A percentile compares a stretch with the other conserved stretches of the same genome.
Conservation (phyloP, 768 basidiomycete genomes). For the Epithele typhae region DNA sequence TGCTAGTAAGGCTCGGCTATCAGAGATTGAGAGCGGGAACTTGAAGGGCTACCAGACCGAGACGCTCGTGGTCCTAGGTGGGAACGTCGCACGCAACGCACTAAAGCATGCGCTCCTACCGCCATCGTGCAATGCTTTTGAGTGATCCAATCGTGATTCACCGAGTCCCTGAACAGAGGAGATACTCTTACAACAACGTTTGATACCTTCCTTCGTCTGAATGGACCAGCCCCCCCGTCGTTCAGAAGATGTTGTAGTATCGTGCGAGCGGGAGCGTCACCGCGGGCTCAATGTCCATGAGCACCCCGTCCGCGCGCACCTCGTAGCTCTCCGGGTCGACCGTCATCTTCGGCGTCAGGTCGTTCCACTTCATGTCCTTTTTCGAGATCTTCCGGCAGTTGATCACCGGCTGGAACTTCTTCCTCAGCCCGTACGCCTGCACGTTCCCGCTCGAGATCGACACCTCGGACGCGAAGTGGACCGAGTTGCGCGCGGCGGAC, state of each 20-base stretch:
- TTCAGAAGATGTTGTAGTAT: constrained; percentile 78
- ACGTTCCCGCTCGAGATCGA: constrained; percentile 60
- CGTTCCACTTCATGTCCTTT: constrained; percentile 93
- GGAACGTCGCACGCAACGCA: too few relatives aligned
- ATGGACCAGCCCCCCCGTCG: background rate
- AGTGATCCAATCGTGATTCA: too few relatives aligned
- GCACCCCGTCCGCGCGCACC: constrained; percentile 74
- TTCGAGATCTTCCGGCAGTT: constrained; percentile 76
- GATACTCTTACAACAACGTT: too few relatives aligned
- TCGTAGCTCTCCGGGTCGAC: constrained; percentile 94
- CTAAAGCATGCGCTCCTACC: too few relatives aligned
- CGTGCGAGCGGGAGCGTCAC: constrained; percentile 60
- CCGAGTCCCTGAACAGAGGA: too few relatives aligned
- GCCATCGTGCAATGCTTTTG: too few relatives aligned
- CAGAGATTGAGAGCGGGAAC: too few relatives aligned
- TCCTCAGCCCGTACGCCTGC: constrained; percentile 63
- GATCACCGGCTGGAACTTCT: constrained; percentile 69
- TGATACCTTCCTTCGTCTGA: background rate
- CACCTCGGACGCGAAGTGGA: constrained; percentile 78
- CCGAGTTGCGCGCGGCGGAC: constrained; percentile 80
- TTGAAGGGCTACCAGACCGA: too few relatives aligned
- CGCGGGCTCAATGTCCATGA: constrained; percentile 77
- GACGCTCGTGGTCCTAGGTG: too few relatives aligned
- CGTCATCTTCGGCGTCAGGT: constrained; percentile 70
- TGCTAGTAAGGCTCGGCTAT: too few relatives aligned